phyloP scores from a whole-genome alignment of 805 yeast genomes.

The Wickerhamiella sergipiensis region DNA sequence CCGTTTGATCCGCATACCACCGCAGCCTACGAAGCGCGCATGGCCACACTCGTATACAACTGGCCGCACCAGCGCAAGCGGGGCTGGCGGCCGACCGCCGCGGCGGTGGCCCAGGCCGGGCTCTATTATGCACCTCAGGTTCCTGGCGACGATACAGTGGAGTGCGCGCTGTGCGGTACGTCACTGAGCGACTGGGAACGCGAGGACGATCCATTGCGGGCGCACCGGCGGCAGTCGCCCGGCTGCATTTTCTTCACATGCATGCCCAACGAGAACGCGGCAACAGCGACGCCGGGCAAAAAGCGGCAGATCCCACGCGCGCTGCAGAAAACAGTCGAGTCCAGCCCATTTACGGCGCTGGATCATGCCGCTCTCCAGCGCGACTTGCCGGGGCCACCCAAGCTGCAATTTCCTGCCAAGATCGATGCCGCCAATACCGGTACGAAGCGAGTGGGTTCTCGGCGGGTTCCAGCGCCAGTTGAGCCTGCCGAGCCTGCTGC shows the following conservation, averaged over 20 bases:
- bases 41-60: conserved; percentile 27
- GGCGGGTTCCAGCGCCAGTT: no score
- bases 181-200: conserved; percentile 61
- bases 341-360: neutral
- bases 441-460: no score
- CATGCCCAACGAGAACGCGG: conserved; percentile 1
- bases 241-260: conserved; percentile 30
- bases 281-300: neutral
- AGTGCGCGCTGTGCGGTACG: conserved; percentile 52
- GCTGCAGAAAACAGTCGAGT: neutral
- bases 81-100: conserved; percentile 29
- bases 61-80: conserved; percentile 37
- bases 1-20: conserved; percentile 15
- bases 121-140: conserved; percentile 43
- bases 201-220: conserved; percentile 47
- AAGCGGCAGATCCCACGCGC: neutral
- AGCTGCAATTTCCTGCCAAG: neutral
- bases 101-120: conserved; percentile 44
- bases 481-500: no score
- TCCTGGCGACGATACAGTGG: conserved; percentile 39
- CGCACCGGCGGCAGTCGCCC: conserved; percentile 36
- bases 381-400: neutral
- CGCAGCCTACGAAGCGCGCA: conserved; percentile 10
- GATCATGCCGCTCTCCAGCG: neutral
- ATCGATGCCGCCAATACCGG: no score